Conservation (phyloP, 306 rosid genomes). For the Cucurbita pepo region DNA sequence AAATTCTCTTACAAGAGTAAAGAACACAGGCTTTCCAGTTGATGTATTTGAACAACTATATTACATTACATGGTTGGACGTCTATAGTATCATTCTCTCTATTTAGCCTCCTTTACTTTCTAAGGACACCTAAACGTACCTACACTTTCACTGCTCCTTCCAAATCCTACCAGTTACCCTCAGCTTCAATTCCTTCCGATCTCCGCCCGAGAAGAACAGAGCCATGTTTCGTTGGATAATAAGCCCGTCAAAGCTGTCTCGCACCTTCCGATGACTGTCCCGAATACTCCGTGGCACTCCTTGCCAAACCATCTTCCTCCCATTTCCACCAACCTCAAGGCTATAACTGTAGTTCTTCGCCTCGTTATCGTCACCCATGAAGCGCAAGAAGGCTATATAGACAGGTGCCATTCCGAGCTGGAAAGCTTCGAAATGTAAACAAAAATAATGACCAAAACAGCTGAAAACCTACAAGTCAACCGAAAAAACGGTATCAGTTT, state of each 20-base stretch:
- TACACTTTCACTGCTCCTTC: conserved; percentile 48
- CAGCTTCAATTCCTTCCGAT: conserved; percentile 66
- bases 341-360: conserved; percentile 84
- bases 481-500: conserved; percentile 1
- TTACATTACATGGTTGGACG: not conserved
- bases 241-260: conserved; percentile 81
- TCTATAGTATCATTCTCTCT: not conserved
- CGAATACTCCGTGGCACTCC: conserved; percentile 84
- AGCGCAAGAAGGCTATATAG: conserved; percentile 80
- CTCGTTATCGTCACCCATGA: conserved; percentile 82
- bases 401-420: conserved; percentile 85
- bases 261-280: conserved; percentile 75
- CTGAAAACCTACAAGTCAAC: conserved; percentile 56
- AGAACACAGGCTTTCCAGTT: conserved; percentile 9
- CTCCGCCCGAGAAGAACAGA: conserved; percentile 68
- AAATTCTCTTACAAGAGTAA: not conserved
- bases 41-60: conserved; percentile 17
- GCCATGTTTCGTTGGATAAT: conserved; percentile 89
- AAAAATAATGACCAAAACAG: conserved; percentile 76
- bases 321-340: conserved; percentile 87
- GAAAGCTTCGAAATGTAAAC: conserved; percentile 86
- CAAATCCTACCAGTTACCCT: conserved; percentile 88
- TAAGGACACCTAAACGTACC: not conserved
- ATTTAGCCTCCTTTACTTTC: not conserved
- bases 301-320: conserved; percentile 87